Base-by-base conservation (phyloP, 1,284 basidiomycete genomes). In the Lentinula novae-zelandiae region DNA sequence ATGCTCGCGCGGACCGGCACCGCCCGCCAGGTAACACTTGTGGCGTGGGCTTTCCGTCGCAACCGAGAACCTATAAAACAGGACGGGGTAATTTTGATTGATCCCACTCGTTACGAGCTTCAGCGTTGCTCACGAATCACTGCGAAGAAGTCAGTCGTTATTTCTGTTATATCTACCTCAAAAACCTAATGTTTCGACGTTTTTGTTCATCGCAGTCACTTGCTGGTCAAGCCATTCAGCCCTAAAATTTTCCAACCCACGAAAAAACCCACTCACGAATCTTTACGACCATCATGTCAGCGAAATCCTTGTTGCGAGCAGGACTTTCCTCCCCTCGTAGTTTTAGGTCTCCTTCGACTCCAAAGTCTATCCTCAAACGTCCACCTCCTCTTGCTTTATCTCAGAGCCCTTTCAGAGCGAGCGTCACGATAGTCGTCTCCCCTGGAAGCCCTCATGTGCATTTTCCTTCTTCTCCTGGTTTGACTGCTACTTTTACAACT, bases 401-500 rank as follows among this genome's bases (percentile, higher is more conserved):
- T 5, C 73, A 72, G 36, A 70, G 60, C 49, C 66, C 69, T 8
- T 65, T 69, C 60, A 58, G 69, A n/a, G 67, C 71, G 1, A 73
- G 64, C 60, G 73, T 75, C 48, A 73, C 71, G 17, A 61, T 75
- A 39, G 63, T 72, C 48, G 61, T 72, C 17, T 72, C 74, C 12
- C 63, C 65, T 22, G 66, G 69, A 51, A 81, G 81, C 12, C 80
- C 82, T 5, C 83, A 82, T 66, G 85, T 86, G 60, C 84, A 82
- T 69, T 86, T 86, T 70, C 82, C 83, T 15, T 77, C 82, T 22
- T 81, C 84, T 0, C 80, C 85, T 2, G 65, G 72, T 39, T 72
- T 86, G 55, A 75, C 76, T 7, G 75, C 79, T n/a, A 82, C 80
- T 4, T 80, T 79, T 67, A 61, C 70, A 5, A 78, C 80, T 3